Evolutionary conservation across 306 rosid species (phyloP).

Genomic region (Dalbergia cultrata): DNA sequence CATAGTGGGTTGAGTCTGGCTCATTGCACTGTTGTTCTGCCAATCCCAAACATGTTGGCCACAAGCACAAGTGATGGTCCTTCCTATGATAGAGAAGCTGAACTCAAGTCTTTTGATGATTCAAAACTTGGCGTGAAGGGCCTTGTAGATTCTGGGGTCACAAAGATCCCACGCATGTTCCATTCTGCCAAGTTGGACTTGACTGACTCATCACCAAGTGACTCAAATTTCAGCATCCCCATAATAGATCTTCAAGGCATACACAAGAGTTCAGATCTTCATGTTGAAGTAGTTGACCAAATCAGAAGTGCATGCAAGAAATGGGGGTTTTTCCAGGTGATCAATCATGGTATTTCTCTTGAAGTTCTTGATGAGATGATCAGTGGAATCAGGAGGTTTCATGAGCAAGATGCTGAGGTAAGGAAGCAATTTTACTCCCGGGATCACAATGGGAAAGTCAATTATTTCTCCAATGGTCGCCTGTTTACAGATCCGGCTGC

Average conservation of each 20-base stretch:
- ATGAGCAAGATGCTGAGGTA: slow-evolving; percentile 50
- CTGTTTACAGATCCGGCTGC: slow-evolving; percentile 3
- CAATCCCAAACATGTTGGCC: too few species aligned
- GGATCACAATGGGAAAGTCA: slow-evolving; percentile 24
- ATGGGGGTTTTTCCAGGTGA: slow-evolving; percentile 60
- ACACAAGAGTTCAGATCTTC: background rate
- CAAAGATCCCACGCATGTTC: slow-evolving; percentile 35
- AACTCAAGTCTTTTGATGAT: slow-evolving; percentile 23
- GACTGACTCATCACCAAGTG: too few species aligned
- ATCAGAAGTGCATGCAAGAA: slow-evolving; percentile 29
- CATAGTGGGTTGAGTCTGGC: too few species aligned
- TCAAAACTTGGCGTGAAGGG: slow-evolving; percentile 42
- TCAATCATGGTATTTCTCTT: slow-evolving; percentile 54
- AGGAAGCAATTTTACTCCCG: slow-evolving; percentile 43
- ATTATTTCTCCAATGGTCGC: slow-evolving; percentile 21
- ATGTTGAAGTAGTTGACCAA: background rate
- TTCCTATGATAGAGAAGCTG: slow-evolving; percentile 17
- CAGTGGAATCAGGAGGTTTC: slow-evolving; percentile 50
- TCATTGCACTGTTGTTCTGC: too few species aligned
- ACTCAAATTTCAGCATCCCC: background rate
- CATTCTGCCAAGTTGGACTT: too few species aligned
- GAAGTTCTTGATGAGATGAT: slow-evolving; percentile 52
- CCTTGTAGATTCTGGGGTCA: slow-evolving; percentile 35
- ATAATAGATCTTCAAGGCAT: slow-evolving; percentile 53
- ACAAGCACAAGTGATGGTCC: too few species aligned